These are phyloP conservation scores for Syncephalastrum monosporum DNA, from an alignment of 371 early-diverging fungal genomes.

Conservation along the genomic window DNA sequence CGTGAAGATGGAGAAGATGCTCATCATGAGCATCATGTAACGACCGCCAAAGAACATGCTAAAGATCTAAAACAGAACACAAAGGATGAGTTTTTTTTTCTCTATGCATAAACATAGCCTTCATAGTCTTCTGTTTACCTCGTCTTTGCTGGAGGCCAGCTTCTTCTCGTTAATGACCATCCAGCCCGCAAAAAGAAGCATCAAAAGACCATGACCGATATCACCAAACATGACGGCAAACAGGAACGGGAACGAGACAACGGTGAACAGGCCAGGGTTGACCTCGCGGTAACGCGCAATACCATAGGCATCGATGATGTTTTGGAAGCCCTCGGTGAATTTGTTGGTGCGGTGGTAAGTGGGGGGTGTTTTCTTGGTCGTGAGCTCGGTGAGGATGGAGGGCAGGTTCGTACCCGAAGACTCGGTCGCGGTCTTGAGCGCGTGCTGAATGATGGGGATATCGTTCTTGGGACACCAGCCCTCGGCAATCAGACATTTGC, in stretches of 20 bases:
- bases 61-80: slow-evolving; percentile 59
- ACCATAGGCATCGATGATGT: slow-evolving; percentile 98
- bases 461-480: slow-evolving; percentile 95
- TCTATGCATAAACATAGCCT: not conserved
- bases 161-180: slow-evolving; percentile 83
- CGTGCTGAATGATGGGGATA: slow-evolving; percentile 75
- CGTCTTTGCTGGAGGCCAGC: slow-evolving; percentile 70
- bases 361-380: slow-evolving; percentile 88
- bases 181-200: slow-evolving; percentile 77
- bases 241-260: slow-evolving; percentile 98
- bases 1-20: slow-evolving; percentile 95
- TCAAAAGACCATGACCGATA: slow-evolving; percentile 95
- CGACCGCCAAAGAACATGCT: slow-evolving; percentile 94
- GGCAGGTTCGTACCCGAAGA: slow-evolving; percentile 84
- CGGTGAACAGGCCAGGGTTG: slow-evolving; percentile 98
- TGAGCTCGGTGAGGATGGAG: slow-evolving; percentile 81
- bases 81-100: not conserved
- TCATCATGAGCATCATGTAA: slow-evolving; percentile 97
- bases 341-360: slow-evolving; percentile 96
- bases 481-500: slow-evolving; percentile 95
- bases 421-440: slow-evolving; percentile 84
- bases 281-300: slow-evolving; percentile 99
- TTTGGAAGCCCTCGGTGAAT: slow-evolving; percentile 96
- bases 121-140: slow-evolving; percentile 40
- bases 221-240: slow-evolving; percentile 99